phyloP scores from a whole-genome alignment of 345 rosid species.

The Ceriops tagal region DNA sequence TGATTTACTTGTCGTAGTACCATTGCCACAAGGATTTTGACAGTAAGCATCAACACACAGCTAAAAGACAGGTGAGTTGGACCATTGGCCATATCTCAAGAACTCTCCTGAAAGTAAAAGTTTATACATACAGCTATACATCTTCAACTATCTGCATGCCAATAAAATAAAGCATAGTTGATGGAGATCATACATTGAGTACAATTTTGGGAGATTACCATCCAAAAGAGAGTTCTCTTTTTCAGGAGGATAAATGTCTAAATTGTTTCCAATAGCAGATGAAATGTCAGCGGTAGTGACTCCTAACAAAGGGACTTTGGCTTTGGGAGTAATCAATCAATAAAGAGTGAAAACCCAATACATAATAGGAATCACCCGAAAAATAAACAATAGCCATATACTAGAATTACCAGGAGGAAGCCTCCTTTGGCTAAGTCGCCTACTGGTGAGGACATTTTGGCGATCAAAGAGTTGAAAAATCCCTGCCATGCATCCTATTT shows the following conservation, averaged over 20 bases:
- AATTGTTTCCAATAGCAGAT: neutral
- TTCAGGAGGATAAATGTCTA: neutral
- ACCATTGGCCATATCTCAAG: conserved; percentile 4
- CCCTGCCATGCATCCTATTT: conserved; percentile 96
- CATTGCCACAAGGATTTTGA: too few species aligned
- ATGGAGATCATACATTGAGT: neutral
- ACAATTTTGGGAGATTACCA: neutral
- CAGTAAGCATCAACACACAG: conserved; percentile 8
- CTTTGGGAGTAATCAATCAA: neutral
- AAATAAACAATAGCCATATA: neutral
- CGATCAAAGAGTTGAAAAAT: conserved; percentile 89
- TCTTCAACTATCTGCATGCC: neutral
- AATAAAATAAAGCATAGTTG: neutral
- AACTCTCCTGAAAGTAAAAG: neutral
- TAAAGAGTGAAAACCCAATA: neutral
- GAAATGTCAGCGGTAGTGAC: neutral
- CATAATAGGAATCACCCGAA: neutral
- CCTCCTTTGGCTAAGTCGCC: conserved; percentile 48
- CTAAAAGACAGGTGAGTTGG: conserved; percentile 9
- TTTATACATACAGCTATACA: neutral
- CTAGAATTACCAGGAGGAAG: conserved; percentile 63
- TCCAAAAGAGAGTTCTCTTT: neutral
- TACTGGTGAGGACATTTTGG: conserved; percentile 47
- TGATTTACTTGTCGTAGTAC: neutral
- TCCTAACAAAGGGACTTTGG: neutral